Conservation (phyloP, 768 basidiomycete species). For the Tricholoma matsutake region DNA sequence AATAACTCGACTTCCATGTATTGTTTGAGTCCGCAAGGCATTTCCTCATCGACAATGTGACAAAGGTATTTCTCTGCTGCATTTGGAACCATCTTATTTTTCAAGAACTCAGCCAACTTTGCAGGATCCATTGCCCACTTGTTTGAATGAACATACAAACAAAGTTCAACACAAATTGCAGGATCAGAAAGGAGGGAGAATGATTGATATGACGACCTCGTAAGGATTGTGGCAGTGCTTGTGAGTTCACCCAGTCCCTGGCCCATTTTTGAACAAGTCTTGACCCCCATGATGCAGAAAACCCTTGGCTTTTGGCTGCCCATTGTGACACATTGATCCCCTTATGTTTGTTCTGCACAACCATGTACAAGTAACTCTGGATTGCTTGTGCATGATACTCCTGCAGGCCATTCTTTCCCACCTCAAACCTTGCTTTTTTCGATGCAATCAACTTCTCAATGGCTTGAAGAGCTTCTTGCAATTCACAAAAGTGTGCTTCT, state of each 20-base stretch:
- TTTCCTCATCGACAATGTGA: constrained; percentile 25
- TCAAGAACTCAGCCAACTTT: neutral
- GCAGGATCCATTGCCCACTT: too few relatives aligned
- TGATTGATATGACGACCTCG: neutral
- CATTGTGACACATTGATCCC: constrained; percentile 12
- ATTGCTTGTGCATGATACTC: constrained; percentile 12
- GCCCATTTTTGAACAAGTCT: constrained; percentile 10
- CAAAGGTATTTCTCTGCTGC: constrained; percentile 1
- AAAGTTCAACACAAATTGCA: neutral
- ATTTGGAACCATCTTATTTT: neutral
- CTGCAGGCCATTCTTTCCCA: constrained; percentile 15
- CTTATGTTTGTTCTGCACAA: constrained; percentile 7
- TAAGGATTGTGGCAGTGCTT: neutral
- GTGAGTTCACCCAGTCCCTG: neutral
- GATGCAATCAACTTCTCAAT: constrained; percentile 15
- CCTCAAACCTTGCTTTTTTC: constrained; percentile 11
- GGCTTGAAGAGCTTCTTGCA: constrained; percentile 1
- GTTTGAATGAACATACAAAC: too few relatives aligned
- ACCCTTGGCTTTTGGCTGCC: constrained; percentile 16
- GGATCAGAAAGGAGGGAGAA: constrained; percentile 1
- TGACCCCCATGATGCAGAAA: constrained; percentile 11
- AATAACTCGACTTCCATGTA: constrained; percentile 13
- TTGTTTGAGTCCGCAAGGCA: constrained; percentile 29
- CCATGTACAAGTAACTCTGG: constrained; percentile 13
- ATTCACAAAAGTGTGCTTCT: neutral